phyloP scores from a whole-genome alignment of 441 rosid genomes.

The Mallotus japonicus region DNA sequence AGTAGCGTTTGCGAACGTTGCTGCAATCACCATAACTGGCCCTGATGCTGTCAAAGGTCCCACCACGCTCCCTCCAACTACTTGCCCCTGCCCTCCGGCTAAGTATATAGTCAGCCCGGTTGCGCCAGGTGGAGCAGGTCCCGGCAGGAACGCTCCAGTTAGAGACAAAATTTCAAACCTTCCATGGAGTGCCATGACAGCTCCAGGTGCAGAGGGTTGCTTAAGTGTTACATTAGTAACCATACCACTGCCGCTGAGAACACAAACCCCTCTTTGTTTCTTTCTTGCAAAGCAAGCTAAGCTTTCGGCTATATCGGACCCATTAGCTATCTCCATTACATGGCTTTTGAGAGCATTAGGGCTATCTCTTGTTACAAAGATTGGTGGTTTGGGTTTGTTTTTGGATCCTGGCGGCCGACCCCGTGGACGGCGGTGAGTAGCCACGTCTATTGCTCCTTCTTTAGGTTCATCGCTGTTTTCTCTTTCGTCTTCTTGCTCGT shows the following conservation, averaged over 20 bases:
- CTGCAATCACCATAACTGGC: slow-evolving; percentile 74
- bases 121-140: slow-evolving; percentile 78
- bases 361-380: slow-evolving; percentile 77
- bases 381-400: slow-evolving; percentile 81
- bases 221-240: slow-evolving; percentile 78
- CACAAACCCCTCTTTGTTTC: slow-evolving; percentile 80
- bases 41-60: slow-evolving; percentile 70
- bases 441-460: slow-evolving; percentile 64
- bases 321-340: slow-evolving; percentile 69
- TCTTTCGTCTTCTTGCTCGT: slow-evolving; percentile 50
- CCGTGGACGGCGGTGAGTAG: slow-evolving; percentile 55
- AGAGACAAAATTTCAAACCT: slow-evolving; percentile 77
- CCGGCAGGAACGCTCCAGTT: slow-evolving; percentile 72
- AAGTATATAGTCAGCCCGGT: slow-evolving; percentile 78
- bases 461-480: slow-evolving; percentile 64
- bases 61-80: slow-evolving; percentile 77
- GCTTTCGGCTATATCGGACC: slow-evolving; percentile 63
- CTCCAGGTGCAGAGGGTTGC: slow-evolving; percentile 67
- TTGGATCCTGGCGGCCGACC: slow-evolving; percentile 88
- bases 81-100: slow-evolving; percentile 89
- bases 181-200: slow-evolving; percentile 68
- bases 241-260: slow-evolving; percentile 69
- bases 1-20: slow-evolving; percentile 75
- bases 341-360: slow-evolving; percentile 81
- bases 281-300: slow-evolving; percentile 67